phyloP scores from a whole-genome alignment of 2,329 filamentous ascomycete species.

The Penicillium sp. region DNA sequence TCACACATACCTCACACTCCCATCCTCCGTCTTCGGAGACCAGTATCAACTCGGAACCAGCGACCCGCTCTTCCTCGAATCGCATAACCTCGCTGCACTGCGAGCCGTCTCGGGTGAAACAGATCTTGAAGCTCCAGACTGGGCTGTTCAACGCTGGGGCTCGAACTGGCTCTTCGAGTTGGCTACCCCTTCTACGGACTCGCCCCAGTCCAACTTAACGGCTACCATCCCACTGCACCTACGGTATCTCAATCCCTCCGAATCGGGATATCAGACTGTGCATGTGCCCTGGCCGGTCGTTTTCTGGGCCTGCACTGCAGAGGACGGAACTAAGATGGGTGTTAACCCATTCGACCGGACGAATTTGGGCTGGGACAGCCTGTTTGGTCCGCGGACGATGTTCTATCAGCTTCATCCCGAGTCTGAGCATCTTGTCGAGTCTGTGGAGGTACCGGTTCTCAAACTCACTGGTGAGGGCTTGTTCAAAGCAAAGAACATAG shows the following conservation, averaged over 20 bases:
- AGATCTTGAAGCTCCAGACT: conserved; percentile 86
- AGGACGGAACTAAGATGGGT: conserved; percentile 57
- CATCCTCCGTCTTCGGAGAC: conserved; percentile 76
- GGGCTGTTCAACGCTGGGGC: conserved; percentile 71
- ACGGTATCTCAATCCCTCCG: conserved; percentile 66
- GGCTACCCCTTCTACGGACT: conserved; percentile 45
- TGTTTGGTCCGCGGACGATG: conserved; percentile 70
- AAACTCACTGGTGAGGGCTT: conserved; percentile 48
- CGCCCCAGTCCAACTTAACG: conserved; percentile 26
- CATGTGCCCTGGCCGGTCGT: conserved; percentile 74
- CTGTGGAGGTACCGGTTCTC: conserved; percentile 61
- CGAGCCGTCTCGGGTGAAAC: conserved; percentile 68
- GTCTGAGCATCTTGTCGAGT: conserved; percentile 48
- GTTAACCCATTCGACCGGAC: conserved; percentile 78
- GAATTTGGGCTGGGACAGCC: conserved; percentile 77
- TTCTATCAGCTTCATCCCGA: conserved; percentile 72
- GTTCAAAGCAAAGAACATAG: conserved; percentile 38
- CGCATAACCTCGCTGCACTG: conserved; percentile 69
- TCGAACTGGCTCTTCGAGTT: conserved; percentile 72
- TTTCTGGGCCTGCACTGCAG: conserved; percentile 80
- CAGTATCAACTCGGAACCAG: conserved; percentile 67
- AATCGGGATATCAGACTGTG: conserved; percentile 50
- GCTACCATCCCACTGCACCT: conserved; percentile 70
- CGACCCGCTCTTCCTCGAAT: conserved; percentile 65
- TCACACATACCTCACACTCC: conserved; percentile 77